phyloP scores from a whole-genome alignment of 139 green algal species.

The Coelastrella sp. region DNA sequence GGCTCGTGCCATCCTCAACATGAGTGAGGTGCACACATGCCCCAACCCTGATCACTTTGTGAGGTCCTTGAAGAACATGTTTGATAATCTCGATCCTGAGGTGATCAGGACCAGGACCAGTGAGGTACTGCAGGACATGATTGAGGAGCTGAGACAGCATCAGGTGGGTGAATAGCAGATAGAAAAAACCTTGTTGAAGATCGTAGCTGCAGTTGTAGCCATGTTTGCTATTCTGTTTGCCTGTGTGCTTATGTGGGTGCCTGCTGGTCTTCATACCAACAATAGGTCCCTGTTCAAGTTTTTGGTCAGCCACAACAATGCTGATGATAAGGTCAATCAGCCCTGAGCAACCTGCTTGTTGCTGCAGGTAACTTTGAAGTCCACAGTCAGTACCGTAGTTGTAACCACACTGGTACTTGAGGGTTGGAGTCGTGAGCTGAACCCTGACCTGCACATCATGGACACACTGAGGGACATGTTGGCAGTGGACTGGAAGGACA shows the following conservation, averaged over 20 bases:
- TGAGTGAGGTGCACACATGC: conserved; percentile 71
- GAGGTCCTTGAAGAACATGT: conserved; percentile 68
- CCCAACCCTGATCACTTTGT: conserved; percentile 74
- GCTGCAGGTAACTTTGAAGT: conserved; percentile 58
- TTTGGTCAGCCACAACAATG: too few relatives aligned
- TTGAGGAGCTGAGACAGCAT: conserved; percentile 84
- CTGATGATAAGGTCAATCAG: too few relatives aligned
- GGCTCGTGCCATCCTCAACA: conserved; percentile 67
- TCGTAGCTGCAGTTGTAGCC: too few relatives aligned
- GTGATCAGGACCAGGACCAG: conserved; percentile 75
- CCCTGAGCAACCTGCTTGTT: background rate
- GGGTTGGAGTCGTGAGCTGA: conserved; percentile 88
- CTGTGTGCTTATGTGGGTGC: background rate
- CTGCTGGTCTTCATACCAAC: too few relatives aligned
- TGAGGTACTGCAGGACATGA: conserved; percentile 83
- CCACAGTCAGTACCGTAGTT: conserved; percentile 72
- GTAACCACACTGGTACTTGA: conserved; percentile 92
- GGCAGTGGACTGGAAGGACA: conserved; percentile 63
- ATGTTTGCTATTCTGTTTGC: too few relatives aligned
- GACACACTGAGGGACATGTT: conserved; percentile 75
- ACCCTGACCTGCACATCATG: conserved; percentile 92
- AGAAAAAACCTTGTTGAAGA: background rate
- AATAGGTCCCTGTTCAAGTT: too few relatives aligned
- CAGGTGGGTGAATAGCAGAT: conserved; percentile 69
- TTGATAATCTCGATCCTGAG: conserved; percentile 77